Evolutionary conservation across 495 filamentous ascomycete genomes (phyloP), one percentile per base, ranked within the genome.

Genomic region (Neurospora sp.): DNA sequence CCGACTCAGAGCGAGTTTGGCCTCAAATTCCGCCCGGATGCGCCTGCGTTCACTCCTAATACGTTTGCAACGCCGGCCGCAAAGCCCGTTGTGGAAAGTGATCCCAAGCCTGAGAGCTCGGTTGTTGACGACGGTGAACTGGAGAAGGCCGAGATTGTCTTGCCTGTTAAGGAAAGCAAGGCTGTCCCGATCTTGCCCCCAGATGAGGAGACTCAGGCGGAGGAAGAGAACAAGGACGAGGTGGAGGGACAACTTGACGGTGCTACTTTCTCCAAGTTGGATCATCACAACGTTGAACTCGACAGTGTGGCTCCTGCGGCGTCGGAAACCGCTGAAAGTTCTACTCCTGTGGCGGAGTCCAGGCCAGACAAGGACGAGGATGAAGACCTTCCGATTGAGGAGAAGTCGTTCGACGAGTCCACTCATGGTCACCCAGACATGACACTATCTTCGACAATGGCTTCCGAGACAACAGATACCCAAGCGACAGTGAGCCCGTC

Each of bases 101-200:
- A 73, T 69, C 74, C 80, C 75, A 80, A 83, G 76, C 75, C 79
- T 73, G 78, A 84, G 12, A 85, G 85, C 76, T 84, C 83, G 70
- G 95, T 96, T 74, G 97, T 96, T 80, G 87, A 90, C n/a, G 91
- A 91, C 40, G 89, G 94, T 76, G 88, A 93, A 71, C 77, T 93
- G 16, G 84, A 82, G 37, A 73, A 74, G n/a, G 69, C 82, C 1
- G 89, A 94, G 18, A 83, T 88, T 60, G 81, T 86, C 27, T 90
- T 91, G 77, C 84, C 91, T 16, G 72, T 82, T 4, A 93, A 92
- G 83, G 88, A 88, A 71, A 92, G 91, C 5, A 97, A 93, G 81
- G 93, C 93, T 38, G 87, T 97, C 73, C 93, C 94, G 3, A 96
- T 97, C 71, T 83, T 95, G 16, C 86, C 86, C 20, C 93, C 94